A percentile compares a stretch with the other conserved stretches of the same genome.
These are phyloP conservation scores for Penicillium sp. DNA, from an alignment of 2,329 filamentous ascomycete species.

Conservation along the genomic window DNA sequence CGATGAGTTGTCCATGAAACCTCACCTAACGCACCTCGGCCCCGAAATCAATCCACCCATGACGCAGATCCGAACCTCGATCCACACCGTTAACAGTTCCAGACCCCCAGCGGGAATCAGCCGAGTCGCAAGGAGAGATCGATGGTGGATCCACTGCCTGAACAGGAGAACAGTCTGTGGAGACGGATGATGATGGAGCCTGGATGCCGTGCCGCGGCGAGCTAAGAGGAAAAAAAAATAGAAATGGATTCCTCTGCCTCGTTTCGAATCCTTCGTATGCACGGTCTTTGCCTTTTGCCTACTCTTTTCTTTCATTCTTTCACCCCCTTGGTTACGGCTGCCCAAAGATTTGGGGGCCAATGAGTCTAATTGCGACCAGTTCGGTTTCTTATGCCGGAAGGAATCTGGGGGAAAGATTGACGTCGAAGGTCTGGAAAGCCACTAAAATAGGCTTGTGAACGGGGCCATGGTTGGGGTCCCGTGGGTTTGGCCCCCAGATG, in stretches of 20 bases:
- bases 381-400: not conserved
- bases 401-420: not conserved
- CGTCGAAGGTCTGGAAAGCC: not conserved
- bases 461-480: not conserved
- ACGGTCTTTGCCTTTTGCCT: not conserved
- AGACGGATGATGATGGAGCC: not conserved
- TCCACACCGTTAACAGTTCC: not conserved
- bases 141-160: not conserved
- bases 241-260: not conserved
- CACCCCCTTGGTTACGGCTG: too few species aligned
- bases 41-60: not conserved
- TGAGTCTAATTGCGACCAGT: not conserved
- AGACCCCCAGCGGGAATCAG: not conserved
- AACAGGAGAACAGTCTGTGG: not conserved
- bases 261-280: not conserved
- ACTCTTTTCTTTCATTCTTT: not conserved
- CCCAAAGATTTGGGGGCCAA: not conserved
- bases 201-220: not conserved
- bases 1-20: not conserved
- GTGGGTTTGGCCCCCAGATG: not conserved
- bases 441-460: not conserved
- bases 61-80: constrained; percentile 1
- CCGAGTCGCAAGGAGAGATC: not conserved
- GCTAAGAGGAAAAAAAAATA: not conserved
- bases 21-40: not conserved